Percentiles rank a stretch among this genome's conserved stretches.
Evolutionary conservation across 169 alveolate species (phyloP).

Genomic region (Theileria equi): DNA sequence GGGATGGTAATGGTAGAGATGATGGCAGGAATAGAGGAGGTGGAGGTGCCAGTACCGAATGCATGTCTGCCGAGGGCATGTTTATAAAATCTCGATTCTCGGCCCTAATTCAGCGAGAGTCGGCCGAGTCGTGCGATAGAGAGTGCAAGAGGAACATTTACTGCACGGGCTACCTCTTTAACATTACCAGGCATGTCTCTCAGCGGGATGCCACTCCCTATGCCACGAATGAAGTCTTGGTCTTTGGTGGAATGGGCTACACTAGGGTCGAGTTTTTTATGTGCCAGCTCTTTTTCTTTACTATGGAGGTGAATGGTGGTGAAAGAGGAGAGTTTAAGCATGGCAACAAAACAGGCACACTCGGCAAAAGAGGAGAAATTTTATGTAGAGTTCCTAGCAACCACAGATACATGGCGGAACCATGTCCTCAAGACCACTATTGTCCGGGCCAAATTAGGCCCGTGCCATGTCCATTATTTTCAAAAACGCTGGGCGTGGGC

Average conservation of each 20-base stretch:
- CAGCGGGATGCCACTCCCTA: slow-evolving; percentile 18
- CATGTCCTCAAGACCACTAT: slow-evolving; percentile 67
- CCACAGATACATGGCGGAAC: slow-evolving; percentile 27
- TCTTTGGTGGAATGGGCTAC: slow-evolving; percentile 31
- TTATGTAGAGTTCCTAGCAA: slow-evolving; percentile 9
- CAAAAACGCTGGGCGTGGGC: slow-evolving; percentile 59
- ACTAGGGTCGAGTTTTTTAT: slow-evolving; percentile 10
- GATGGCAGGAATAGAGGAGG: neutral
- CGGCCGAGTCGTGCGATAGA: slow-evolving; percentile 44
- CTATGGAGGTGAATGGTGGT: neutral
- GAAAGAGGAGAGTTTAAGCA: neutral
- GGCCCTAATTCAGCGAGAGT: slow-evolving; percentile 40
- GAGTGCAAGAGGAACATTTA: slow-evolving; percentile 63
- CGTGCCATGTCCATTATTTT: slow-evolving; percentile 66
- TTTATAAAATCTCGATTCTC: neutral
- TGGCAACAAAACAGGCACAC: neutral
- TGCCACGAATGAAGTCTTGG: slow-evolving; percentile 8
- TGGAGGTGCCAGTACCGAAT: neutral
- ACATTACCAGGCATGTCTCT: slow-evolving; percentile 10
- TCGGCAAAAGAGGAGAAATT: neutral
- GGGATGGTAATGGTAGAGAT: neutral
- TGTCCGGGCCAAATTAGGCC: slow-evolving; percentile 39
- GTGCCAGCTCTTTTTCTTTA: slow-evolving; percentile 47
- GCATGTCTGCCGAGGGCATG: neutral
- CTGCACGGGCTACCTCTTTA: slow-evolving; percentile 70